Conservation (phyloP, 352 stramenopile genomes). For the Globisporangium echinulatum region DNA sequence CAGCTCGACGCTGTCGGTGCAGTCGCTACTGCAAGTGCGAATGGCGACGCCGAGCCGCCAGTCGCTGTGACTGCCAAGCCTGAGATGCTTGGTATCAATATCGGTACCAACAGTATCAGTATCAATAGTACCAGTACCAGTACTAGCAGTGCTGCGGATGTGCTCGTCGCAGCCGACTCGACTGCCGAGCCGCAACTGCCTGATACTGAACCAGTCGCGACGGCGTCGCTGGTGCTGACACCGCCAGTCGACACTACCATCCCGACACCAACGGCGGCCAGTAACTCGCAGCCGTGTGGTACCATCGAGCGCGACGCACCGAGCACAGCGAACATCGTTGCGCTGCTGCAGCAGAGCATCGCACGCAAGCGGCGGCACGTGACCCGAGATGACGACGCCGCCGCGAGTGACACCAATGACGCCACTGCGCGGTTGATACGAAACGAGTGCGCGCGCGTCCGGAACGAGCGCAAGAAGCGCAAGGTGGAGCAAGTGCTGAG, state of each 20-base stretch:
- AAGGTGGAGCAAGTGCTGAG: slow-evolving; percentile 51
- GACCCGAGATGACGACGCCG: slow-evolving; percentile 24
- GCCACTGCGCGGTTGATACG: neutral
- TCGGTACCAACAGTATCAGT: neutral
- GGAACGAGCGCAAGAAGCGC: slow-evolving; percentile 51
- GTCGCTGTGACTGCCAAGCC: too few species aligned
- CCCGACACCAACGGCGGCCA: too few species aligned
- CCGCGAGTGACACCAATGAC: slow-evolving; percentile 25
- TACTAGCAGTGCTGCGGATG: too few species aligned
- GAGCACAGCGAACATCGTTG: slow-evolving; percentile 20
- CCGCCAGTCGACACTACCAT: too few species aligned
- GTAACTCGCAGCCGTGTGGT: slow-evolving; percentile 8
- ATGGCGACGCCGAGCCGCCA: neutral
- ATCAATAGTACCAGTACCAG: too few species aligned
- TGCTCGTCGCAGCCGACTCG: too few species aligned
- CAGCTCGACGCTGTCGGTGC: slow-evolving; percentile 15
- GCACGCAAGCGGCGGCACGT: slow-evolving; percentile 39
- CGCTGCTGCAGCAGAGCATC: slow-evolving; percentile 49
- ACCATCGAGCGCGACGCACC: too few species aligned
- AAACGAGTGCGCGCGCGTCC: slow-evolving; percentile 26
- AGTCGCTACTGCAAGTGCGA: too few species aligned
- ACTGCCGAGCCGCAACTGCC: too few species aligned
- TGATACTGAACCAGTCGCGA: too few species aligned
- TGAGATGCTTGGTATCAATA: too few species aligned
- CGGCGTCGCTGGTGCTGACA: too few species aligned